Conservation (phyloP, 1,284 basidiomycete species). For the Ceratobasidium sp. region DNA sequence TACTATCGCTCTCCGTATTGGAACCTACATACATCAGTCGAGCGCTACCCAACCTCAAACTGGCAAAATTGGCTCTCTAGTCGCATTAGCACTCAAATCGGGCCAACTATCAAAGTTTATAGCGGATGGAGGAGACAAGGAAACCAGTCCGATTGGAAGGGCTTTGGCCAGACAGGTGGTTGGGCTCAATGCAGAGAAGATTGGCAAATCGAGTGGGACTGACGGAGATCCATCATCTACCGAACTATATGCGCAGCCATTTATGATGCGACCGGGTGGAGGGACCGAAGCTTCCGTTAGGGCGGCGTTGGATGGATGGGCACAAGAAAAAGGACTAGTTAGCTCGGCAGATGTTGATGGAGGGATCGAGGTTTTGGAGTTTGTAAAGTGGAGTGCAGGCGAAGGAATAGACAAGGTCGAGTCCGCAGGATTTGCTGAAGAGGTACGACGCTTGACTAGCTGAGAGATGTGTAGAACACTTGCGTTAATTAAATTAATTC, state of each 20-base stretch:
- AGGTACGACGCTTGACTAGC: conserved; percentile 14
- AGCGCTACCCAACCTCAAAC: conserved; percentile 51
- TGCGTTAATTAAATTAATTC: background rate
- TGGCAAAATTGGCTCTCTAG: conserved; percentile 76
- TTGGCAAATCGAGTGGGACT: conserved; percentile 51
- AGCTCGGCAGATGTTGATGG: conserved; percentile 43
- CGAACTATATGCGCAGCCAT: conserved; percentile 80
- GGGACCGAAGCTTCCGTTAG: conserved; percentile 64
- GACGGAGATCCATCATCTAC: conserved; percentile 56
- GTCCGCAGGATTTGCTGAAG: conserved; percentile 23
- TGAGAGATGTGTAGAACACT: background rate
- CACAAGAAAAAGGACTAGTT: conserved; percentile 60
- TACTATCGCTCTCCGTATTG: conserved; percentile 66
- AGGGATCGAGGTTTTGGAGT: conserved; percentile 50
- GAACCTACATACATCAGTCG: conserved; percentile 76
- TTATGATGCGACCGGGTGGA: conserved; percentile 64
- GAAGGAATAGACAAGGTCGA: conserved; percentile 44
- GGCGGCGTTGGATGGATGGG: conserved; percentile 74
- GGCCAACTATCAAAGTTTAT: conserved; percentile 56
- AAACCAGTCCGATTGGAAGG: conserved; percentile 74
- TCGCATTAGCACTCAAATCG: conserved; percentile 66
- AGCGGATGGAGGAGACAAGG: conserved; percentile 52
- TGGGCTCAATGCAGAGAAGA: conserved; percentile 78
- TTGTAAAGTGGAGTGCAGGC: conserved; percentile 52
- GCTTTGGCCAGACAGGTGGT: conserved; percentile 85